These are phyloP conservation scores for Ogataea philodendri DNA, from an alignment of 805 yeast species.

Conservation along the genomic window DNA sequence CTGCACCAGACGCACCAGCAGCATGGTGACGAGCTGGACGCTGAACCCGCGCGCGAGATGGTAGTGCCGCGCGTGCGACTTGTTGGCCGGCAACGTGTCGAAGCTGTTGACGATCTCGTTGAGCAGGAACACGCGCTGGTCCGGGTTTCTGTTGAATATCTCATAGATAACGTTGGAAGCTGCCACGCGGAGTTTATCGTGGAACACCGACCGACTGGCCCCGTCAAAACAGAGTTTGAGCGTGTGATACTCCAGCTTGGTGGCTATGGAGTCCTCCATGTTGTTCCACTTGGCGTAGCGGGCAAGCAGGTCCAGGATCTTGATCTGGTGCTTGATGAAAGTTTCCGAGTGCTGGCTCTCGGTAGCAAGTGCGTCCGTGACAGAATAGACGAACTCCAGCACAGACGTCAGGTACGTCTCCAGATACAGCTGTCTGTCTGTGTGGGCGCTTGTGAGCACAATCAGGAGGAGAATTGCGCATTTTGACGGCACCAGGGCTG, in stretches of 20 bases:
- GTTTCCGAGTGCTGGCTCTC: not conserved
- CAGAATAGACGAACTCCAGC: constrained; percentile 38
- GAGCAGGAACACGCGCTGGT: constrained; percentile 60
- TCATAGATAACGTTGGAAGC: constrained; percentile 34
- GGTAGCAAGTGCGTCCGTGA: constrained; percentile 14
- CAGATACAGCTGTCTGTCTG: constrained; percentile 44
- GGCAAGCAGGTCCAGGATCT: constrained; percentile 21
- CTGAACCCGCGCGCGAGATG: constrained; percentile 43
- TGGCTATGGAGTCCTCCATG: constrained; percentile 51
- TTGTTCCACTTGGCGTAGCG: constrained; percentile 14
- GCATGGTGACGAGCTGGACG: constrained; percentile 48
- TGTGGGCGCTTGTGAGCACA: constrained; percentile 40
- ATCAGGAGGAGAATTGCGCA: constrained; percentile 39
- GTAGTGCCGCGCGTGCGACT: constrained; percentile 41
- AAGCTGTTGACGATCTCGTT: constrained; percentile 56
- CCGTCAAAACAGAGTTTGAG: constrained; percentile 39
- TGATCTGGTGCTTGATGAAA: constrained; percentile 6
- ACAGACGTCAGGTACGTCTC: constrained; percentile 44
- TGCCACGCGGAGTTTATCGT: constrained; percentile 28
- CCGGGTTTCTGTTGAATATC: constrained; percentile 41
- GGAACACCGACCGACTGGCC: constrained; percentile 28
- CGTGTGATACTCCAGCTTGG: constrained; percentile 57
- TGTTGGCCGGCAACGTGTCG: constrained; percentile 47
- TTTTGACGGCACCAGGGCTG: constrained; percentile 30
- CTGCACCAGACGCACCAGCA: constrained; percentile 45